These are phyloP conservation scores for Leptodontidium sp. DNA, from an alignment of 2,329 filamentous ascomycete genomes.

Conservation along the genomic window DNA sequence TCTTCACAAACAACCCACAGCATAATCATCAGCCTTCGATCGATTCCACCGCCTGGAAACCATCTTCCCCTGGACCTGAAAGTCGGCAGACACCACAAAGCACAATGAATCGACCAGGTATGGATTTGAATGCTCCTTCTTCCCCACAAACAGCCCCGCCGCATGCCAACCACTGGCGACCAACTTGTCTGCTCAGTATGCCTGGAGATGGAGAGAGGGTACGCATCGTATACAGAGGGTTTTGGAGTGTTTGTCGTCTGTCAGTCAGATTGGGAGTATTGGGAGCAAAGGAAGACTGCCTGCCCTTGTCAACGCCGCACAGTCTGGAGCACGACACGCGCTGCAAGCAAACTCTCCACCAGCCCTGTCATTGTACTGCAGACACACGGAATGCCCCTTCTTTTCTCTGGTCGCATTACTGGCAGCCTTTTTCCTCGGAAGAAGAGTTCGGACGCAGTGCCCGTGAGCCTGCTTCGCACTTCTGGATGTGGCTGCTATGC, in stretches of 20 bases:
- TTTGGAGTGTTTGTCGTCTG: not conserved
- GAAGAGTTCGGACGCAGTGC: not conserved
- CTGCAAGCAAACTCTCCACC: not conserved
- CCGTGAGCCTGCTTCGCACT: not conserved
- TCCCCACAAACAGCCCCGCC: conserved; percentile 42
- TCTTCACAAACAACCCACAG: not conserved
- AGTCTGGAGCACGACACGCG: not conserved
- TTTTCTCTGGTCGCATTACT: not conserved
- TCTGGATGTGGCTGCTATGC: not conserved
- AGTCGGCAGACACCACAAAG: conserved; percentile 13
- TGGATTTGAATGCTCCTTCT: conserved; percentile 38
- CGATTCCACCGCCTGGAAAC: not conserved
- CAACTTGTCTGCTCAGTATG: conserved; percentile 2
- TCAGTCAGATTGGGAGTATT: not conserved
- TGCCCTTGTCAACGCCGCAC: not conserved
- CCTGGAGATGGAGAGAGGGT: not conserved
- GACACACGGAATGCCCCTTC: not conserved
- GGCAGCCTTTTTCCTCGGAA: not conserved
- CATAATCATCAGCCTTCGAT: not conserved
- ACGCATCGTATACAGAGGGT: conserved; percentile 3
- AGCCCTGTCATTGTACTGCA: conserved; percentile 7
- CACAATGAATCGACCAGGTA: conserved; percentile 48
- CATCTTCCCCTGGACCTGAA: not conserved
- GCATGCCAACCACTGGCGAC: conserved; percentile 24
- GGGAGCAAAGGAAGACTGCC: not conserved